These are phyloP conservation scores for Fusarium hainanense DNA, from an alignment of 2,329 filamentous ascomycete species.

Conservation along the genomic window DNA sequence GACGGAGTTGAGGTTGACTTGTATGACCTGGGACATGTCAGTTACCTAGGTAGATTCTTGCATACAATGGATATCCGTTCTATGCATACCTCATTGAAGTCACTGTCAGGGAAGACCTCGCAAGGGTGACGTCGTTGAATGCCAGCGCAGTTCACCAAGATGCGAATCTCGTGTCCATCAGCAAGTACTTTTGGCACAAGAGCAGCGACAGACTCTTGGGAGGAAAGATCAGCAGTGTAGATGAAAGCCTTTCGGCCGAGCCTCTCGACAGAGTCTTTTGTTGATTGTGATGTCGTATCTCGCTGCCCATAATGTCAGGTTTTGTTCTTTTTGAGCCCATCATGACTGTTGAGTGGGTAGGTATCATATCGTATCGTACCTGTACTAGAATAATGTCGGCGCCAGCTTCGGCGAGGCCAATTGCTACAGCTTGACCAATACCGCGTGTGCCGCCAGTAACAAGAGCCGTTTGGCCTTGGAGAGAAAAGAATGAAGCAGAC, in stretches of 20 bases:
- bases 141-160: slow-evolving; percentile 87
- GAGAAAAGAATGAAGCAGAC: slow-evolving; percentile 60
- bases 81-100: slow-evolving; percentile 73
- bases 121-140: slow-evolving; percentile 84
- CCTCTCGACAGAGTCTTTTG: slow-evolving; percentile 70
- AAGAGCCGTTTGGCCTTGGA: slow-evolving; percentile 67
- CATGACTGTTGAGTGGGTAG: not conserved
- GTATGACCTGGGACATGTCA: slow-evolving; percentile 68
- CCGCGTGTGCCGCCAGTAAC: slow-evolving; percentile 68
- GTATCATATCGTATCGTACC: slow-evolving; percentile 46
- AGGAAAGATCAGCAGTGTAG: slow-evolving; percentile 77
- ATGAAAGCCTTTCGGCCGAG: slow-evolving; percentile 75
- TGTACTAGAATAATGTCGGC: slow-evolving; percentile 67
- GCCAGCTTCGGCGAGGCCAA: slow-evolving; percentile 69
- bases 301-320: slow-evolving; percentile 49
- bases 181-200: slow-evolving; percentile 71
- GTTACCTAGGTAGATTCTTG: not conserved
- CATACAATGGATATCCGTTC: not conserved
- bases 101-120: slow-evolving; percentile 77
- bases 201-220: slow-evolving; percentile 66
- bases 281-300: slow-evolving; percentile 58
- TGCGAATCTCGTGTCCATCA: slow-evolving; percentile 74
- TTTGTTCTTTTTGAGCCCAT: not conserved
- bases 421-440: slow-evolving; percentile 67
- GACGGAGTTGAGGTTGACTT: slow-evolving; percentile 86